Evolutionary conservation across 2,329 filamentous ascomycete species (phyloP).

Genomic region (Calycina herbarum): DNA sequence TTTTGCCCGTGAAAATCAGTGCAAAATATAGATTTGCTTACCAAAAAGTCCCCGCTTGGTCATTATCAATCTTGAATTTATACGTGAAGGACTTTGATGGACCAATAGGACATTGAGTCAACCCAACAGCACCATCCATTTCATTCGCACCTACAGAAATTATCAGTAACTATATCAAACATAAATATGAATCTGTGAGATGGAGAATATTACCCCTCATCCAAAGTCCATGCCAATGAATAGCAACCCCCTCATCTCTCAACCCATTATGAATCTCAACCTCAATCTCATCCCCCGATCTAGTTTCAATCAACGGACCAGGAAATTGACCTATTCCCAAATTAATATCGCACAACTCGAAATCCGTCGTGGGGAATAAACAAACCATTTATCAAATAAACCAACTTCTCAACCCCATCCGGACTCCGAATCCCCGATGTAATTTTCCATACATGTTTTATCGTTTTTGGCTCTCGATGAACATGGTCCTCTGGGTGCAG

Average conservation of each 20-base stretch:
- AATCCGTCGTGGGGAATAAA: not conserved
- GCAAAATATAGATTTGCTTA: not conserved
- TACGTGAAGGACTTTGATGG: slow-evolving; percentile 19
- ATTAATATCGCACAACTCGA: not conserved
- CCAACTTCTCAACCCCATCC: slow-evolving; percentile 48
- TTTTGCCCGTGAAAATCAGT: not conserved
- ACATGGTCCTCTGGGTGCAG: slow-evolving; percentile 46
- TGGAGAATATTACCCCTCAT: slow-evolving; percentile 13
- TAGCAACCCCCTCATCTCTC: slow-evolving; percentile 31
- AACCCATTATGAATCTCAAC: slow-evolving; percentile 45
- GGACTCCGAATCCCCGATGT: slow-evolving; percentile 40
- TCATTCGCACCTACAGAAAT: slow-evolving; percentile 27
- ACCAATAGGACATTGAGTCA: slow-evolving; percentile 20
- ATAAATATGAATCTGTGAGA: not conserved
- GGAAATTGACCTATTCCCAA: slow-evolving; percentile 25
- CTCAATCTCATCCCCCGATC: slow-evolving; percentile 44
- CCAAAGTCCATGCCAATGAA: slow-evolving; percentile 47
- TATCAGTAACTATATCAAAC: not conserved
- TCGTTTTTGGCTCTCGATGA: slow-evolving; percentile 37
- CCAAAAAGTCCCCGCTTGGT: slow-evolving; percentile 24
- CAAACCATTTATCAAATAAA: slow-evolving; percentile 51
- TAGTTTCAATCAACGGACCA: slow-evolving; percentile 46
- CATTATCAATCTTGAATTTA: slow-evolving; percentile 18
- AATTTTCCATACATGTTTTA: slow-evolving; percentile 43
- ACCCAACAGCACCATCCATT: slow-evolving; percentile 24